Evolutionary conservation across 2,329 filamentous ascomycete genomes (phyloP).

Genomic region (Nothophoma quercina): DNA sequence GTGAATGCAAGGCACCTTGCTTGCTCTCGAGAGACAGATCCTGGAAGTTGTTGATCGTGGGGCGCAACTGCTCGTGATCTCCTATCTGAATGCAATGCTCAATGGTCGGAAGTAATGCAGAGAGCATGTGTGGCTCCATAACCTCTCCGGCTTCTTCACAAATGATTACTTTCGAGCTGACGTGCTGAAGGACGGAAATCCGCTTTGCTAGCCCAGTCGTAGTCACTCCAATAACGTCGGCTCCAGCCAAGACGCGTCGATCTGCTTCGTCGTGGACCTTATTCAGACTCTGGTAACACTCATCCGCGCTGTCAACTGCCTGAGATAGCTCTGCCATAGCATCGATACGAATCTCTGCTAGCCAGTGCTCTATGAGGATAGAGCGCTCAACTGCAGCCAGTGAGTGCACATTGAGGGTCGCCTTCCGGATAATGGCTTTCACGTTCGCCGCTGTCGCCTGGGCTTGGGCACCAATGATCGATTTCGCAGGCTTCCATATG

Average conservation of each 20-base stretch:
- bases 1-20: conserved; percentile 58
- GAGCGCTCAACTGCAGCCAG: conserved; percentile 22
- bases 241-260: conserved; percentile 50
- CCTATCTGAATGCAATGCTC: conserved; percentile 71
- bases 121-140: conserved; percentile 68
- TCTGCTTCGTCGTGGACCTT: conserved; percentile 50
- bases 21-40: conserved; percentile 61
- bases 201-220: conserved; percentile 67
- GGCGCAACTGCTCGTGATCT: conserved; percentile 69
- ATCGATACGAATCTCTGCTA: conserved; percentile 18
- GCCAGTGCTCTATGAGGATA: conserved; percentile 24
- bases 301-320: conserved; percentile 12
- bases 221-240: conserved; percentile 66
- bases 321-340: conserved; percentile 25
- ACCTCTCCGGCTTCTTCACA: conserved; percentile 76
- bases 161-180: conserved; percentile 65
- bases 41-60: conserved; percentile 62
- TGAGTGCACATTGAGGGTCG: conserved; percentile 16
- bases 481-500: conserved; percentile 19
- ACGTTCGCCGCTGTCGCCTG: not conserved
- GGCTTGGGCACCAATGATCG: not conserved
- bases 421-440: conserved; percentile 16
- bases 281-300: conserved; percentile 16
- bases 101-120: conserved; percentile 65
- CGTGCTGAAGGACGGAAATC: conserved; percentile 57